Percentiles rank a stretch among this genome's conserved stretches.
Evolutionary conservation across 1,284 basidiomycete species (phyloP).

Genomic region (Gymnopus androsaceus): DNA sequence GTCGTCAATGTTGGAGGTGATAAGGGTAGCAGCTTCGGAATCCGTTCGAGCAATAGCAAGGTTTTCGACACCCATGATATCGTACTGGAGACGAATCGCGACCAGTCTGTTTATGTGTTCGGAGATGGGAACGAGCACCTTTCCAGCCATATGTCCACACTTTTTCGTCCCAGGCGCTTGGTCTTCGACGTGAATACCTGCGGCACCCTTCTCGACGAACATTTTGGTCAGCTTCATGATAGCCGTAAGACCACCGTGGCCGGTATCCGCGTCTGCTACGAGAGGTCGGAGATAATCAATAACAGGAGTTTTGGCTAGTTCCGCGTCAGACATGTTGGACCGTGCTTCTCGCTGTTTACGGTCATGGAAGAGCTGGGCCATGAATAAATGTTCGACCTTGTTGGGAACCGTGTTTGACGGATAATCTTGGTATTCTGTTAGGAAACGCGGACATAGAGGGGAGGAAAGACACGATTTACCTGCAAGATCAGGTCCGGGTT

Average conservation of each 20-base stretch:
- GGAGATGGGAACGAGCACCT: conserved; percentile 77
- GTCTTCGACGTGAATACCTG: conserved; percentile 82
- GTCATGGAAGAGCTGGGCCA: conserved; percentile 88
- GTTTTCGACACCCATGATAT: conserved; percentile 67
- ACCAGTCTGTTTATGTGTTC: conserved; percentile 82
- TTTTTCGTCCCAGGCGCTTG: conserved; percentile 86
- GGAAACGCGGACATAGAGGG: conserved; percentile 6
- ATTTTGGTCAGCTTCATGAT: conserved; percentile 81
- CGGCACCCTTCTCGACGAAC: conserved; percentile 81
- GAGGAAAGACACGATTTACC: conserved; percentile 47
- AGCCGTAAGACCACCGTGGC: conserved; percentile 80
- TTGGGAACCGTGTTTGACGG: conserved; percentile 94
- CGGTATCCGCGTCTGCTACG: conserved; percentile 84
- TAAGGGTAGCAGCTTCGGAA: conserved; percentile 92
- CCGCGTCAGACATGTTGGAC: conserved; percentile 66
- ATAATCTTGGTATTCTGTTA: conserved; percentile 59
- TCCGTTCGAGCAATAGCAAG: conserved; percentile 81
- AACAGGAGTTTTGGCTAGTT: conserved; percentile 66
- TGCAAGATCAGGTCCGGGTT: conserved; percentile 97
- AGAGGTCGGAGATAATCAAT: conserved; percentile 74
- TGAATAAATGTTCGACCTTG: conserved; percentile 87
- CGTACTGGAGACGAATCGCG: conserved; percentile 67
- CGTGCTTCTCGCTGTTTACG: conserved; percentile 84
- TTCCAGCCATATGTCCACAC: conserved; percentile 84
- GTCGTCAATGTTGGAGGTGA: conserved; percentile 95